These are phyloP conservation scores for Colletotrichum liaoningense DNA, from an alignment of 2,329 filamentous ascomycete genomes.

Conservation along the genomic window DNA sequence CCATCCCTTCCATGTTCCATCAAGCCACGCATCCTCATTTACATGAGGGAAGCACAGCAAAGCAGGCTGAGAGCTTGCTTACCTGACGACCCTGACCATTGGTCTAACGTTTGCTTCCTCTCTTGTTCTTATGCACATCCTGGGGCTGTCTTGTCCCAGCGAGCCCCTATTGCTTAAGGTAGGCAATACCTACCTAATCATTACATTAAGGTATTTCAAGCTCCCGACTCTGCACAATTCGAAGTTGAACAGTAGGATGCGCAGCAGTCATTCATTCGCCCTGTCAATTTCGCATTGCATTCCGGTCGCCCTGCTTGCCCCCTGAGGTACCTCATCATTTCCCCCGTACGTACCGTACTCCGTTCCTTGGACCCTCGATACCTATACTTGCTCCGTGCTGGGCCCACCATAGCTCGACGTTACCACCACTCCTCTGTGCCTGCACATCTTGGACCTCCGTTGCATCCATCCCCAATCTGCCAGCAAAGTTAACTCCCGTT, in stretches of 20 bases:
- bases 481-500: not conserved
- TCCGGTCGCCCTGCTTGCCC: not conserved
- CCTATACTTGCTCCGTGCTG: not conserved
- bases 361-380: not conserved
- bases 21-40: slow-evolving; percentile 16
- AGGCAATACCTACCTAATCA: slow-evolving; percentile 7
- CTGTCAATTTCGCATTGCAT: slow-evolving; percentile 5
- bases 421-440: slow-evolving; percentile 11
- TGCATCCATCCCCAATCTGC: not conserved
- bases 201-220: not conserved
- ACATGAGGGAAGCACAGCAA: not conserved
- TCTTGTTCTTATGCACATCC: not conserved
- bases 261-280: not conserved
- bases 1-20: not conserved
- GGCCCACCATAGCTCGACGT: slow-evolving; percentile 20
- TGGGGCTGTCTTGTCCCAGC: not conserved
- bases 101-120: not conserved
- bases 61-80: not conserved
- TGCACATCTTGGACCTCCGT: not conserved
- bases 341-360: not conserved
- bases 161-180: not conserved
- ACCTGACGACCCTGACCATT: not conserved
- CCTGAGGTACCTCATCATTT: not conserved
- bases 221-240: slow-evolving; percentile 1
- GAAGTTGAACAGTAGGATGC: not conserved